Evolutionary conservation across 768 basidiomycete species (phyloP).

Genomic region (Suillus subaureus): DNA sequence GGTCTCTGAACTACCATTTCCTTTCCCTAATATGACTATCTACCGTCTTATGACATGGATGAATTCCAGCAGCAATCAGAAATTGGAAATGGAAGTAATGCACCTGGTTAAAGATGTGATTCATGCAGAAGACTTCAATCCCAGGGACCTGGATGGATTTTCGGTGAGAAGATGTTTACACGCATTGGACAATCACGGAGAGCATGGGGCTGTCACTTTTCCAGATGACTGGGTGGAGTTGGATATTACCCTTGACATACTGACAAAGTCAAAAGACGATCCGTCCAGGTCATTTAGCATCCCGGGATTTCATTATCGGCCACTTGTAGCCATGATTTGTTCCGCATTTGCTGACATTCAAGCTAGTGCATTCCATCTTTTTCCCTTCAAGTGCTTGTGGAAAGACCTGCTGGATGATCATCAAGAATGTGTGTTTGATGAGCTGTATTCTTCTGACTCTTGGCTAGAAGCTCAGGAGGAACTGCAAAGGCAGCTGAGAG

Average conservation of each 20-base stretch:
- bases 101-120: conserved; percentile 7
- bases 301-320: conserved; percentile 16
- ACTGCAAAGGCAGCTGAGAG: conserved; percentile 15
- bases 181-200: background rate
- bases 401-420: conserved; percentile 1
- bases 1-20: background rate
- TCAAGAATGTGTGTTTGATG: conserved; percentile 17
- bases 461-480: conserved; percentile 21
- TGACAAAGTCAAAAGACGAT: background rate
- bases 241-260: background rate
- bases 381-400: conserved; percentile 25
- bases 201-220: background rate
- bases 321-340: conserved; percentile 16
- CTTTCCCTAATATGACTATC: conserved; percentile 12
- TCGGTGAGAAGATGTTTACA: background rate
- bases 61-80: conserved; percentile 5
- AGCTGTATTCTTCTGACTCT: conserved; percentile 21
- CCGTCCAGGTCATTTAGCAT: conserved; percentile 7
- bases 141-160: conserved; percentile 9
- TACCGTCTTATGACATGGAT: conserved; percentile 10
- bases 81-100: background rate
- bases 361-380: conserved; percentile 21
- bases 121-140: conserved; percentile 5
- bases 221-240: background rate
- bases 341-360: conserved; percentile 10